These are phyloP conservation scores for Aspergillus sclerotialis DNA, from an alignment of 2,329 filamentous ascomycete genomes.

Conservation along the genomic window DNA sequence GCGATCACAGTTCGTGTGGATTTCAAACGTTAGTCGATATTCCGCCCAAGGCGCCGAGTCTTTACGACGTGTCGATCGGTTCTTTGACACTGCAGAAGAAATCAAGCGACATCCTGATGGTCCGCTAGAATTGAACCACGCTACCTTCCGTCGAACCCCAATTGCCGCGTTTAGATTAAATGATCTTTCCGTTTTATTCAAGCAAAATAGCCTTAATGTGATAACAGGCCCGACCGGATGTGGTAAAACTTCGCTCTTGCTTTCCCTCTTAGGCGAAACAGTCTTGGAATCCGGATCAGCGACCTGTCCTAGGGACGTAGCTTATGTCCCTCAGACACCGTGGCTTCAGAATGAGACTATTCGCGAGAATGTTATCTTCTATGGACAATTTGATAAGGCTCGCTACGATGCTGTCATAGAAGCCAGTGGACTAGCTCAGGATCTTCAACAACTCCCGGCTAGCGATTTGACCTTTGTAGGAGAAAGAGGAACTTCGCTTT, in stretches of 20 bases:
- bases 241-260: conserved; percentile 51
- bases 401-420: conserved; percentile 56
- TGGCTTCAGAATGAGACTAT: conserved; percentile 63
- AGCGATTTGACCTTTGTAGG: conserved; percentile 56
- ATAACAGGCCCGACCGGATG: conserved; percentile 50
- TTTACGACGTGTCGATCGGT: conserved; percentile 48
- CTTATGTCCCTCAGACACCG: conserved; percentile 53
- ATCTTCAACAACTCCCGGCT: conserved; percentile 50
- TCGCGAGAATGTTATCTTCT: conserved; percentile 59
- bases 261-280: conserved; percentile 20
- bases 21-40: conserved; percentile 39
- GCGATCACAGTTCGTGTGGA: conserved; percentile 46
- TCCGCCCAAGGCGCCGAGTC: conserved; percentile 42
- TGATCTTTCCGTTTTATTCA: conserved; percentile 39
- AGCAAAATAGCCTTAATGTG: conserved; percentile 49
- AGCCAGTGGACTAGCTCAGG: conserved; percentile 52
- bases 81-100: conserved; percentile 47
- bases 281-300: conserved; percentile 16
- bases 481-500: conserved; percentile 57
- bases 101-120: conserved; percentile 45
- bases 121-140: conserved; percentile 41
- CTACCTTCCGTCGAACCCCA: conserved; percentile 45
- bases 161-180: conserved; percentile 45
- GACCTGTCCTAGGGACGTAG: conserved; percentile 47
- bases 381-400: conserved; percentile 46